A percentile compares a stretch with the other conserved stretches of the same genome.
phyloP scores from a whole-genome alignment of 192 early-diverging fungal species.

The Backusella parvicylindrica region DNA sequence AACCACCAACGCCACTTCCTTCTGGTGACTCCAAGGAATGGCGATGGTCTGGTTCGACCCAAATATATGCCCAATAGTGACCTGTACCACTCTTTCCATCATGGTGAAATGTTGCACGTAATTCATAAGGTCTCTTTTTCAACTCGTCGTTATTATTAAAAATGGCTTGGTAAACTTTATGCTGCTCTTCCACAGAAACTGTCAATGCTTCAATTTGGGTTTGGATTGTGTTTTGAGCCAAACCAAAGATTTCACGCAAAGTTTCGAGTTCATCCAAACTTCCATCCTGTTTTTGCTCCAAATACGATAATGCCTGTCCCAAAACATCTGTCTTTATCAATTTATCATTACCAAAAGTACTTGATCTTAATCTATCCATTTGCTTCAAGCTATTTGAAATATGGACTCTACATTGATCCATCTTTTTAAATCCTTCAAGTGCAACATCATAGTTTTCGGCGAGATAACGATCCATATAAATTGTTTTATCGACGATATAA shows the following conservation, averaged over 20 bases:
- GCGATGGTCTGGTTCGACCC: constrained; percentile 7
- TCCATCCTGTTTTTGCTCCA: background rate
- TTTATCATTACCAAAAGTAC: background rate
- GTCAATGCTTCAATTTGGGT: background rate
- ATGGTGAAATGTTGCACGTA: constrained; percentile 28
- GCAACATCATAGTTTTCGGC: constrained; percentile 19
- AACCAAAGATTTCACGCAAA: background rate
- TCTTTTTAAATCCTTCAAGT: background rate
- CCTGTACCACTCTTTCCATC: constrained; percentile 32
- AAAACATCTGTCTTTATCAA: background rate
- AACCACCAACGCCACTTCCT: background rate
- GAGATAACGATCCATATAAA: constrained; percentile 43
- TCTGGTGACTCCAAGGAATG: constrained; percentile 3
- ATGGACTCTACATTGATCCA: background rate
- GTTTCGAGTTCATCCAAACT: background rate
- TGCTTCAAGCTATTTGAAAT: background rate
- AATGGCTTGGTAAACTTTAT: background rate
- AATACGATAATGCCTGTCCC: background rate
- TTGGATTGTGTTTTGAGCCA: background rate
- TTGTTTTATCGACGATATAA: constrained; percentile 20
- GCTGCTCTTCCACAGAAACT: background rate
- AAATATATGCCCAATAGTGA: constrained; percentile 39
- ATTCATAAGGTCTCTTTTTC: constrained; percentile 19
- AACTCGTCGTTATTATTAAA: constrained; percentile 17
- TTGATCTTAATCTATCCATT: background rate